A percentile compares a stretch with the other conserved stretches of the same genome.
Conservation (phyloP, 257 asterid species). For the Solanum clarkiae region DNA sequence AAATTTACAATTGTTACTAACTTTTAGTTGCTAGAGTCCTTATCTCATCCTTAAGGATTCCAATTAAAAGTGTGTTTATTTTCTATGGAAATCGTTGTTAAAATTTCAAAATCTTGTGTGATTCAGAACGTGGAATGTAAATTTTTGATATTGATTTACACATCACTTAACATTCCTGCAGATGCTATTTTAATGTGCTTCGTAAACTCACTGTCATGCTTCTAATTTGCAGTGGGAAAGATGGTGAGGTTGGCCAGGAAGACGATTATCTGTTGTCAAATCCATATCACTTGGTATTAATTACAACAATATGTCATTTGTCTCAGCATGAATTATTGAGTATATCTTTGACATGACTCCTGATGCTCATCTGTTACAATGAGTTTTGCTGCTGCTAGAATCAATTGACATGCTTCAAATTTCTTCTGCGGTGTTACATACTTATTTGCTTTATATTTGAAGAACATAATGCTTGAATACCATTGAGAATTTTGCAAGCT, state of each 20-base stretch:
- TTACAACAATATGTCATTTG: not conserved
- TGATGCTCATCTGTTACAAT: not conserved
- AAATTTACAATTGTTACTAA: not conserved
- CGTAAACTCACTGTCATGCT: not conserved
- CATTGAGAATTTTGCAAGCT: not conserved
- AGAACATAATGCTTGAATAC: not conserved
- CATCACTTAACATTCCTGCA: not conserved
- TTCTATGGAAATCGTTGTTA: not conserved
- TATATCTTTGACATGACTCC: not conserved
- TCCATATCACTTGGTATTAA: slow-evolving; percentile 89
- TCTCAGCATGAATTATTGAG: not conserved
- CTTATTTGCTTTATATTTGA: not conserved
- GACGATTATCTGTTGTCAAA: slow-evolving; percentile 77
- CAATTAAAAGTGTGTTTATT: not conserved
- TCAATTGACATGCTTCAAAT: not conserved
- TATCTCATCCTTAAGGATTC: not conserved
- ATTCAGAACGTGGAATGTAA: not conserved
- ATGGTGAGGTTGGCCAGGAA: slow-evolving; percentile 69
- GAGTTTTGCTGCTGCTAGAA: not conserved
- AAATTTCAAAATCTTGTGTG: not conserved
- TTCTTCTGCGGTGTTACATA: not conserved
- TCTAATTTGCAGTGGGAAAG: slow-evolving; percentile 72
- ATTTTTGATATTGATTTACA: not conserved
- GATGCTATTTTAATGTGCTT: not conserved
- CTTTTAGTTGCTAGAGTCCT: not conserved